Evolutionary conservation across 1,139 yeast genomes (phyloP).

Genomic region (Scheffersomyces illinoinensis): DNA sequence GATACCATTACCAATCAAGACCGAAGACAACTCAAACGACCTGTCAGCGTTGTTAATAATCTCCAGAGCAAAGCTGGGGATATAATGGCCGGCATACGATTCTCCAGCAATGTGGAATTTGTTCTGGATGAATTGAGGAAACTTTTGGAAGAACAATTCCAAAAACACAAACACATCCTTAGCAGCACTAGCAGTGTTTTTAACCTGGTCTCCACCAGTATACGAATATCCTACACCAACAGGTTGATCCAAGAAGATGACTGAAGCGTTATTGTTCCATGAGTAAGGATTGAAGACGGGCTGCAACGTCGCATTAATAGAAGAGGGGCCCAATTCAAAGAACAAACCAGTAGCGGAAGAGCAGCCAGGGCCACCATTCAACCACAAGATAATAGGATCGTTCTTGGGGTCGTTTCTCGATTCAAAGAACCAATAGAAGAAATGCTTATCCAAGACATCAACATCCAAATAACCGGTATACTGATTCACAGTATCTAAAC

Average conservation of each 20-base stretch:
- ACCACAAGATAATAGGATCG: slow-evolving; percentile 69
- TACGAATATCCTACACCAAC: slow-evolving; percentile 79
- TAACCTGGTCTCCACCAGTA: slow-evolving; percentile 55
- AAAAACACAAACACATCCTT: slow-evolving; percentile 78
- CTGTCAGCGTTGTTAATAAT: slow-evolving; percentile 66
- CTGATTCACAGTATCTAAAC: slow-evolving; percentile 60
- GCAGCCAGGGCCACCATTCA: slow-evolving; percentile 79
- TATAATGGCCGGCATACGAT: slow-evolving; percentile 86
- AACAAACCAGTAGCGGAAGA: slow-evolving; percentile 67
- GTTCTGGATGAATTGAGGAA: slow-evolving; percentile 58
- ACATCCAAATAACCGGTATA: slow-evolving; percentile 68
- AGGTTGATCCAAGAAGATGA: slow-evolving; percentile 73
- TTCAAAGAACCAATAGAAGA: slow-evolving; percentile 78
- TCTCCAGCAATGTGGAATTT: slow-evolving; percentile 86
- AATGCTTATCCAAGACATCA: slow-evolving; percentile 60
- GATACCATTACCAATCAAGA: slow-evolving; percentile 81
- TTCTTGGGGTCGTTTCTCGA: slow-evolving; percentile 52
- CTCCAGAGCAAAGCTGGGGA: slow-evolving; percentile 77
- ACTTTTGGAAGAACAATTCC: slow-evolving; percentile 73
- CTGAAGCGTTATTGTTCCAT: slow-evolving; percentile 71
- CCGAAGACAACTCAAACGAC: slow-evolving; percentile 66
- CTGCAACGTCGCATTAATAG: slow-evolving; percentile 48
- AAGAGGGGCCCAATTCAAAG: slow-evolving; percentile 68
- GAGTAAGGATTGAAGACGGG: slow-evolving; percentile 62
- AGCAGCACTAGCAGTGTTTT: slow-evolving; percentile 70